Conservation (phyloP, 2,329 filamentous ascomycete genomes). For the Leptographium radiaticola region DNA sequence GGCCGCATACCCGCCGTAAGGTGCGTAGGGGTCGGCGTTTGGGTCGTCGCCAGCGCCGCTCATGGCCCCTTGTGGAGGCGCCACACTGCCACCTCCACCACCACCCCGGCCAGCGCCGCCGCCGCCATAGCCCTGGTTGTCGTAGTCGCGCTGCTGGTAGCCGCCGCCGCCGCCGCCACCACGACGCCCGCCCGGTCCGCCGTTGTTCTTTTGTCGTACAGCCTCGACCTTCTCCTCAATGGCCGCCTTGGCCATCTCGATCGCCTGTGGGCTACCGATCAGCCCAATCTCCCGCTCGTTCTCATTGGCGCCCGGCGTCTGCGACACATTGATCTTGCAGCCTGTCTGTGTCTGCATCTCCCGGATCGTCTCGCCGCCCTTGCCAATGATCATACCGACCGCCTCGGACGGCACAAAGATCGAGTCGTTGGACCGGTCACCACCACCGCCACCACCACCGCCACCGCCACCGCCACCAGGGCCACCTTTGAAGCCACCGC, state of each 20-base stretch:
- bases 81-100: slow-evolving; percentile 19
- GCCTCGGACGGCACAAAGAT: slow-evolving; percentile 82
- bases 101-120: slow-evolving; percentile 42
- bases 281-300: slow-evolving; percentile 77
- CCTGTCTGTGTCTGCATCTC: slow-evolving; percentile 81
- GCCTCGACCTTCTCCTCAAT: slow-evolving; percentile 90
- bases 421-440: slow-evolving; percentile 66
- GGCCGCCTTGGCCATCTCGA: slow-evolving; percentile 66
- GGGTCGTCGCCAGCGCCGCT: slow-evolving; percentile 29
- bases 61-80: background rate
- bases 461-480: slow-evolving; percentile 25
- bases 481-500: slow-evolving; percentile 3
- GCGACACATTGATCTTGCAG: slow-evolving; percentile 91
- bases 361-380: slow-evolving; percentile 86
- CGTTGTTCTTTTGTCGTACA: slow-evolving; percentile 48
- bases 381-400: slow-evolving; percentile 93
- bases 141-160: slow-evolving; percentile 36
- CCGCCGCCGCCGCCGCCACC: slow-evolving; percentile 27
- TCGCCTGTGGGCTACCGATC: slow-evolving; percentile 64
- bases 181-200: slow-evolving; percentile 29
- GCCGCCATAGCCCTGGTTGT: slow-evolving; percentile 31
- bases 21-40: slow-evolving; percentile 57
- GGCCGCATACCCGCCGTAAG: slow-evolving; percentile 71
- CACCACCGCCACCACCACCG: slow-evolving; percentile 25
- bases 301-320: slow-evolving; percentile 63